Evolutionary conservation across 2,329 filamentous ascomycete genomes (phyloP).

Genomic region (Penicillium sp.): DNA sequence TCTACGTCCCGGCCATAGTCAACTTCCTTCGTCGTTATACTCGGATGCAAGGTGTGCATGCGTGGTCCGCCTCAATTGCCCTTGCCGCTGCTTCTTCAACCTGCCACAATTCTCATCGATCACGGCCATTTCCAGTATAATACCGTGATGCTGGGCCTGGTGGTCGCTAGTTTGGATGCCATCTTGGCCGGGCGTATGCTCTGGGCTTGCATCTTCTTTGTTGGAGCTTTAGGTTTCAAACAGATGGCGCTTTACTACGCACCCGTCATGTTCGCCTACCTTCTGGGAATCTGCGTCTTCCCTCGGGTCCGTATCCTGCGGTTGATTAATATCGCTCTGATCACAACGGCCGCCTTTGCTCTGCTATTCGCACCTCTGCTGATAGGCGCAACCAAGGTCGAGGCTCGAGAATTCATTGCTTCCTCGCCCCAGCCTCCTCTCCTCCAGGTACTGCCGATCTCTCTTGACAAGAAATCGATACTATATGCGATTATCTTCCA

Average conservation of each 20-base stretch:
- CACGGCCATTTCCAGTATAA: constrained; percentile 98
- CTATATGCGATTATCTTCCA: constrained; percentile 75
- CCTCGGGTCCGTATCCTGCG: constrained; percentile 63
- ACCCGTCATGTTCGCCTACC: constrained; percentile 83
- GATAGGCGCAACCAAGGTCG: constrained; percentile 64
- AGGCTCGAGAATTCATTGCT: constrained; percentile 57
- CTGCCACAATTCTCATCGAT: constrained; percentile 82
- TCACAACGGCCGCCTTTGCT: constrained; percentile 68
- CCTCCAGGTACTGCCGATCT: constrained; percentile 52
- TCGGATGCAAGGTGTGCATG: constrained; percentile 67
- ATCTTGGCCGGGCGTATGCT: constrained; percentile 77
- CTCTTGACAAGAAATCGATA: constrained; percentile 59
- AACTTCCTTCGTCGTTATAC: constrained; percentile 80
- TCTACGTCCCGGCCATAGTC: constrained; percentile 78
- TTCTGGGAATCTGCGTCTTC: constrained; percentile 79
- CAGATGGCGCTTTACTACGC: constrained; percentile 99
- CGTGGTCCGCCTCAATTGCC: constrained; percentile 78
- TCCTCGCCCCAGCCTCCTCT: constrained; percentile 60
- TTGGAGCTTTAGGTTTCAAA: constrained; percentile 91
- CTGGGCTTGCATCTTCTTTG: constrained; percentile 92
- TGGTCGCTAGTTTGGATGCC: constrained; percentile 80
- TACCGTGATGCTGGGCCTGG: constrained; percentile 92
- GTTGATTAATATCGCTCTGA: constrained; percentile 67
- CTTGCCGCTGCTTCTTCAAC: constrained; percentile 88
- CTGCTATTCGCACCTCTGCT: constrained; percentile 71